Evolutionary conservation across 2,329 filamentous ascomycete species (phyloP), one percentile per base, ranked within the genome.

Genomic region (Seiridium cupressi): DNA sequence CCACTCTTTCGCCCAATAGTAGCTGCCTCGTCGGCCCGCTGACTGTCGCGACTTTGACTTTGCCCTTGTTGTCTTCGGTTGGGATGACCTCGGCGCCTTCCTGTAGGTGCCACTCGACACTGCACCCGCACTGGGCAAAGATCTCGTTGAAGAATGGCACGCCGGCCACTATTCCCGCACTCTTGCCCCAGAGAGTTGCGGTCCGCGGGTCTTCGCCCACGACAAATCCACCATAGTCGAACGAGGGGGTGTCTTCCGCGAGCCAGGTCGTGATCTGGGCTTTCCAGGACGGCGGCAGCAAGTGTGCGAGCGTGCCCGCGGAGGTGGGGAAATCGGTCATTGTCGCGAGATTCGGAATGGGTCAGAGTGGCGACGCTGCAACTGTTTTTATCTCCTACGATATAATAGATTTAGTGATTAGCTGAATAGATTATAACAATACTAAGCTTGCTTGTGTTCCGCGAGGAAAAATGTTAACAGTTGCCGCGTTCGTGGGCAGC

Each of bases 191-290:
- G 44, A 91, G 82, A 4, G 85, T 89, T 26, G 89, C 89, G 11
- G 82, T 85, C 61, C 85, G 84, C 7, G 79, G 75, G 35, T 77
- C 78, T 44, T 90, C 86, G 64, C 95, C 95, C 32, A 99, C 95
- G 5, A 99, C 95, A 75, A 96, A 99, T 62, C 95, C 95, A 70
- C 92, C 95, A 74, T 97, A 97, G 81, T 99, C 95, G 77, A 97
- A 94, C 57, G 92, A 95, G 4, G 95, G 95, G 3, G 93, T 96
- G 79, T 99, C 95, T 78, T 99, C 95, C 70, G 93, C 91, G 11
- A 97, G 89, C 95, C 95, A 99, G 69, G 85, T 79, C 32, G 89
- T 85, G 64, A 97, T 86, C 65, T 89, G 85, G 55, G 88, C 84
- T 74, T 94, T 96, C 87, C 92, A 97, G 64, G 88, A 90, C 31